A percentile compares a stretch with the other conserved stretches of the same genome.
Evolutionary conservation across 169 alveolate species (phyloP).

Genomic region (Theileria annulata): DNA sequence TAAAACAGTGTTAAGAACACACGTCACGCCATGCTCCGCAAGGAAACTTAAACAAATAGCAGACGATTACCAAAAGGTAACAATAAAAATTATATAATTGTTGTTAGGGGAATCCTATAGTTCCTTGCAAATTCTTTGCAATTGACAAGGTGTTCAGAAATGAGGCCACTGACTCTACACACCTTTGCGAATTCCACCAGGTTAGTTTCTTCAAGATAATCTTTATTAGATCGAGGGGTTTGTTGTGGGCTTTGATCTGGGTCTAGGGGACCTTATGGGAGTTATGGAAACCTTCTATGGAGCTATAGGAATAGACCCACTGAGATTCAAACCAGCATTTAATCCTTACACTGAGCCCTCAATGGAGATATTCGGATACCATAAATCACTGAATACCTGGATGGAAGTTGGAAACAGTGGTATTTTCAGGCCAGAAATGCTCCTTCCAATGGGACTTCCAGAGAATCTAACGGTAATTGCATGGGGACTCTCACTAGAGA

Average conservation of each 20-base stretch:
- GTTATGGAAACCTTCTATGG: slow-evolving; percentile 88
- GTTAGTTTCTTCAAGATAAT: slow-evolving; percentile 17
- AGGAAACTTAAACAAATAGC: slow-evolving; percentile 92
- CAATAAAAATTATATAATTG: slow-evolving; percentile 13
- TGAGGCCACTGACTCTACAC: slow-evolving; percentile 99
- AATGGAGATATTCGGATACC: slow-evolving; percentile 98
- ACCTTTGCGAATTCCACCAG: slow-evolving; percentile 99
- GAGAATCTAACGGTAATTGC: slow-evolving; percentile 96
- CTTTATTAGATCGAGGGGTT: slow-evolving; percentile 86
- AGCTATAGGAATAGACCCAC: slow-evolving; percentile 90
- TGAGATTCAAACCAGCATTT: slow-evolving; percentile 98
- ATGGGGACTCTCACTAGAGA: slow-evolving; percentile 99
- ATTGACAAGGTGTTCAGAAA: slow-evolving; percentile 99
- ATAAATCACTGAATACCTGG: slow-evolving; percentile 93
- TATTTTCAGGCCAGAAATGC: slow-evolving; percentile 99
- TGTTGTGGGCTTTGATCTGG: slow-evolving; percentile 90
- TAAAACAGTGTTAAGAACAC: slow-evolving; percentile 92
- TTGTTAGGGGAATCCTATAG: slow-evolving; percentile 27
- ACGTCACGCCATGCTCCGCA: slow-evolving; percentile 98
- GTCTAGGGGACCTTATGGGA: slow-evolving; percentile 90
- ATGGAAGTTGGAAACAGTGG: slow-evolving; percentile 99
- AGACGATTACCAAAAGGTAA: slow-evolving; percentile 81
- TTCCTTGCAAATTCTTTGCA: slow-evolving; percentile 94
- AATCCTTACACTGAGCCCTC: slow-evolving; percentile 99
- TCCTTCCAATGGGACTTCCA: slow-evolving; percentile 98